phyloP scores from a whole-genome alignment of 345 rosid genomes.

The Toxicodendron radicans region DNA sequence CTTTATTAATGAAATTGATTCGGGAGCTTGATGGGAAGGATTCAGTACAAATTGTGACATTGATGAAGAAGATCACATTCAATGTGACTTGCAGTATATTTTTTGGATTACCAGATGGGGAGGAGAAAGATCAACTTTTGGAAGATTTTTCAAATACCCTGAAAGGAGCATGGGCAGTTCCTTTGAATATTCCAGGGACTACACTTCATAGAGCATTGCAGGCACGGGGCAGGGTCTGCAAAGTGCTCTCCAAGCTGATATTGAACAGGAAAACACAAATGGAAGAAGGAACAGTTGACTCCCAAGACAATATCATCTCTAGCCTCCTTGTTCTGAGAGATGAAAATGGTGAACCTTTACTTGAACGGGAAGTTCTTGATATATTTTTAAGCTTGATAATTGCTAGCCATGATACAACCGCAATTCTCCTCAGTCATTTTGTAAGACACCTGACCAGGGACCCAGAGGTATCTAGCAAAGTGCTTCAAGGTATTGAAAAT shows the following conservation, averaged over 20 bases:
- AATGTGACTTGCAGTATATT: conserved; percentile 16
- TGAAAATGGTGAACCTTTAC: conserved; percentile 23
- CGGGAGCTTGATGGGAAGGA: conserved; percentile 20
- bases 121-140: conserved; percentile 19
- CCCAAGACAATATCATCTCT: conserved; percentile 15
- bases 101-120: conserved; percentile 27
- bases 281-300: conserved; percentile 14
- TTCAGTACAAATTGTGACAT: conserved; percentile 9
- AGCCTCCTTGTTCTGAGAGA: conserved; percentile 19
- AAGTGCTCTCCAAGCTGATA: conserved; percentile 13
- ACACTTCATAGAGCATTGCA: conserved; percentile 8
- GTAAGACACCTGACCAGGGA: conserved; percentile 18
- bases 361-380: conserved; percentile 24
- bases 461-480: not conserved
- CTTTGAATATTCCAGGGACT: conserved; percentile 29
- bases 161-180: conserved; percentile 27
- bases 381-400: conserved; percentile 15
- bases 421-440: conserved; percentile 11
- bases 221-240: conserved; percentile 21
- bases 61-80: conserved; percentile 34
- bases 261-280: not conserved
- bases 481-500: conserved; percentile 18
- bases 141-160: conserved; percentile 16
- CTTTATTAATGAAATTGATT: not conserved
- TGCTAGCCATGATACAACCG: conserved; percentile 26